A percentile compares a stretch with the other conserved stretches of the same genome.
Evolutionary conservation across 176 grass and related monocot genomes (phyloP).

Genomic region (Hordeum vulgare): DNA sequence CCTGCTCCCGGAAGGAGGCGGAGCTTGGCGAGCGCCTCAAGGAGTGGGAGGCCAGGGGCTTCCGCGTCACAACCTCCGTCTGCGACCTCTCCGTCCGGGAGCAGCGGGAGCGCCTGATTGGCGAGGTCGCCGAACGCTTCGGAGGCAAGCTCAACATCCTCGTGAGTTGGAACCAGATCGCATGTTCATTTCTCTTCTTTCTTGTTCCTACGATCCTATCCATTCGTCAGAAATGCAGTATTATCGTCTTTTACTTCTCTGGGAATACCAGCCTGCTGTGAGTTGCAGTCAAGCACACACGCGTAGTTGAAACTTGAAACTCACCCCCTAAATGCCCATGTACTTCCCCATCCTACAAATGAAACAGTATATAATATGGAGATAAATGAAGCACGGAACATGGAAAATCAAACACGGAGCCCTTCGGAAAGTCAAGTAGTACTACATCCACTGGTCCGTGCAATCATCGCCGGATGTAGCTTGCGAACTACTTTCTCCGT

Average conservation of each 20-base stretch:
- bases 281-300: not conserved
- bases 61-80: conserved; percentile 47
- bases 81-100: conserved; percentile 50
- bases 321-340: not conserved
- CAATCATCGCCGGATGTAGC: not conserved
- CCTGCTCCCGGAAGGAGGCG: conserved; percentile 47
- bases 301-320: not conserved
- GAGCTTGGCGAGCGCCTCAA: conserved; percentile 39
- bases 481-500: not conserved
- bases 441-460: not conserved
- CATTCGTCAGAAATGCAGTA: not conserved
- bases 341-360: not conserved
- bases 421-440: not conserved
- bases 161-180: conserved; percentile 13
- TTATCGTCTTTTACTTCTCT: not conserved
- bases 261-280: not conserved
- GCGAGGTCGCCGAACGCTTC: conserved; percentile 33
- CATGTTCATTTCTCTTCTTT: not conserved
- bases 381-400: not conserved
- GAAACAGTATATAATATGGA: not conserved
- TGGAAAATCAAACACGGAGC: not conserved
- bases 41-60: conserved; percentile 39
- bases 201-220: not conserved
- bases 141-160: conserved; percentile 58
- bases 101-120: conserved; percentile 36